A percentile compares a stretch with the other conserved stretches of the same genome.
Evolutionary conservation across 1,139 yeast genomes (phyloP).

Genomic region (Pichia terricola): DNA sequence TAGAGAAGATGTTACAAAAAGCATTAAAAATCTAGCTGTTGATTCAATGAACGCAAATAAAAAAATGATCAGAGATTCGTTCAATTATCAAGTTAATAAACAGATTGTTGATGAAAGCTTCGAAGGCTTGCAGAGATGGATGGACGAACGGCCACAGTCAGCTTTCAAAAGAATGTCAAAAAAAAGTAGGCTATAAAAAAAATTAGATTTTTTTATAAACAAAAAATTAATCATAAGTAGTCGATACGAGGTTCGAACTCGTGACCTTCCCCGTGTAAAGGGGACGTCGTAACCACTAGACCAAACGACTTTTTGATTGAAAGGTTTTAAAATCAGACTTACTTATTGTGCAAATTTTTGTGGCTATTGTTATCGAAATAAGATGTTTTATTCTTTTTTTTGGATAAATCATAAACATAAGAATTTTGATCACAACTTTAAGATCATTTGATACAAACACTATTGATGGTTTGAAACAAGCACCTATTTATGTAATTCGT

Average conservation of each 20-base stretch:
- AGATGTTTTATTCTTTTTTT: too few relatives aligned
- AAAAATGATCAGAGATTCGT: conserved; percentile 35
- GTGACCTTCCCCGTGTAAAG: conserved; percentile 32
- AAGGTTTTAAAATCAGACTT: not conserved
- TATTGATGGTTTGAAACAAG: too few relatives aligned
- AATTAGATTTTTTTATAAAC: not conserved
- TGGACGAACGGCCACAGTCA: conserved; percentile 64
- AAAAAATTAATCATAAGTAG: conserved; percentile 15
- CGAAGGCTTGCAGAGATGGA: conserved; percentile 61
- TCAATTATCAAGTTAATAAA: conserved; percentile 20
- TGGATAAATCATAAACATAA: too few relatives aligned
- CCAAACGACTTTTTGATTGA: conserved; percentile 24
- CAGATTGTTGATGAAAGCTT: conserved; percentile 61
- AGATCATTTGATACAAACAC: too few relatives aligned
- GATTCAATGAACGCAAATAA: conserved; percentile 58
- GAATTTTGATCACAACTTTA: too few relatives aligned
- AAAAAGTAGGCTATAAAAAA: conserved; percentile 2
- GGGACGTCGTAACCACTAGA: conserved; percentile 32
- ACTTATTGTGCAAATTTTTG: too few relatives aligned
- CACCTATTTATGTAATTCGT: too few relatives aligned
- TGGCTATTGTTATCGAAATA: too few relatives aligned
- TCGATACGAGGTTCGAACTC: conserved; percentile 32
- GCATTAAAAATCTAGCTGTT: conserved; percentile 40
- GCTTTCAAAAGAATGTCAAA: conserved; percentile 26
- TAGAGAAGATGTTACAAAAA: conserved; percentile 34